phyloP scores from a whole-genome alignment of 257 asterid genomes.

The Craterostigma plantagineum region DNA sequence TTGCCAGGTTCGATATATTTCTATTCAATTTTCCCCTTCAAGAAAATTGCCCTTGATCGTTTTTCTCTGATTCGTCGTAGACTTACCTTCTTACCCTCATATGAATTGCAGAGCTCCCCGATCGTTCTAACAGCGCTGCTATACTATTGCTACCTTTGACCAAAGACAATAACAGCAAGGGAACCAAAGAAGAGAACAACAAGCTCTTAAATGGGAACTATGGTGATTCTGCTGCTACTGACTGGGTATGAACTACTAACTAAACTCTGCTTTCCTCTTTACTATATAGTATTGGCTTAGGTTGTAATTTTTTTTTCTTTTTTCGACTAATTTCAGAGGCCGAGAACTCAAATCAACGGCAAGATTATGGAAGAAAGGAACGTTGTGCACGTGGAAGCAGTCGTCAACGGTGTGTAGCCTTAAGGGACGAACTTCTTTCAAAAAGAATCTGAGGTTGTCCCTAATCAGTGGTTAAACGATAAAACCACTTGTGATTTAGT shows the following conservation, averaged over 20 bases:
- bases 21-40: not conserved
- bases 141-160: slow-evolving; percentile 53
- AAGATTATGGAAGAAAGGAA: slow-evolving; percentile 76
- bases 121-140: slow-evolving; percentile 29
- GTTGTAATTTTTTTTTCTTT: no score
- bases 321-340: slow-evolving; percentile 29
- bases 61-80: no score
- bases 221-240: slow-evolving; percentile 28
- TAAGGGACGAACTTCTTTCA: no score
- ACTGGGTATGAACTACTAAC: no score
- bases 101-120: slow-evolving; percentile 55
- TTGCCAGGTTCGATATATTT: slow-evolving; percentile 57
- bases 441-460: no score
- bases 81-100: no score
- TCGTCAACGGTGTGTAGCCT: slow-evolving; percentile 36
- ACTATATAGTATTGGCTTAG: no score
- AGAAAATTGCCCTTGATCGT: not conserved
- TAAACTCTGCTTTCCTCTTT: no score
- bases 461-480: no score
- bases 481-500: no score
- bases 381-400: slow-evolving; percentile 56
- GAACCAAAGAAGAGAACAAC: slow-evolving; percentile 56
- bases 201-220: slow-evolving; percentile 67
- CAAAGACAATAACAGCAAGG: slow-evolving; percentile 45
- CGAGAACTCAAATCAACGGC: slow-evolving; percentile 40